Evolutionary conservation across 768 basidiomycete species (phyloP).

Genomic region (Calvatia gigantea): DNA sequence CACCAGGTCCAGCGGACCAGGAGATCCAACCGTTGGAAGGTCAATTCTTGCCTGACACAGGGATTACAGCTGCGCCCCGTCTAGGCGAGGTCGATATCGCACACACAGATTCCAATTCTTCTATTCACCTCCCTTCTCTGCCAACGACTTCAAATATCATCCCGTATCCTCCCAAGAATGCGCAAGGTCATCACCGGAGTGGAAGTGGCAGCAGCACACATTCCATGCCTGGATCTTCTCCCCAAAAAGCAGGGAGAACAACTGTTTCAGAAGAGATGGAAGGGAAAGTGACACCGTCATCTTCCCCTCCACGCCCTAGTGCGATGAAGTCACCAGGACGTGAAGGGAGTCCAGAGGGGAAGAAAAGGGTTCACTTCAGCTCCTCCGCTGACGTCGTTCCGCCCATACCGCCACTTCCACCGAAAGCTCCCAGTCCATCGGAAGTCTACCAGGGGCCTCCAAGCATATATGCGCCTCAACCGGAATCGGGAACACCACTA

Average conservation of each 20-base stretch:
- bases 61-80: too few species aligned
- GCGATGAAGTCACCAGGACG: constrained; percentile 10
- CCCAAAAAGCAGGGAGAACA: constrained; percentile 21
- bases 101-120: background rate
- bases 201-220: constrained; percentile 26
- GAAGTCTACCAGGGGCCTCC: constrained; percentile 17
- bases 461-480: constrained; percentile 13
- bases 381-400: constrained; percentile 37
- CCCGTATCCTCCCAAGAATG: background rate
- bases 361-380: constrained; percentile 49
- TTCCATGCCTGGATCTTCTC: constrained; percentile 19
- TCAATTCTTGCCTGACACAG: background rate
- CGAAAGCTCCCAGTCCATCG: constrained; percentile 17
- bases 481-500: constrained; percentile 13
- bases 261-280: constrained; percentile 46
- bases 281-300: constrained; percentile 13
- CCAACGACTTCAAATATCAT: background rate
- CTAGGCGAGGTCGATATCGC: background rate
- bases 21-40: constrained; percentile 24
- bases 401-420: constrained; percentile 17
- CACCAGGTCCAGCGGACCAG: constrained; percentile 70
- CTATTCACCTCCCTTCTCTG: background rate
- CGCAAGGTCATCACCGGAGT: constrained; percentile 15
- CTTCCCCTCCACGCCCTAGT: constrained; percentile 14
- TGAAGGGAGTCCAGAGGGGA: constrained; percentile 29